Evolutionary conservation across 2,329 filamentous ascomycete species (phyloP).

Genomic region (Exophiala sideris): DNA sequence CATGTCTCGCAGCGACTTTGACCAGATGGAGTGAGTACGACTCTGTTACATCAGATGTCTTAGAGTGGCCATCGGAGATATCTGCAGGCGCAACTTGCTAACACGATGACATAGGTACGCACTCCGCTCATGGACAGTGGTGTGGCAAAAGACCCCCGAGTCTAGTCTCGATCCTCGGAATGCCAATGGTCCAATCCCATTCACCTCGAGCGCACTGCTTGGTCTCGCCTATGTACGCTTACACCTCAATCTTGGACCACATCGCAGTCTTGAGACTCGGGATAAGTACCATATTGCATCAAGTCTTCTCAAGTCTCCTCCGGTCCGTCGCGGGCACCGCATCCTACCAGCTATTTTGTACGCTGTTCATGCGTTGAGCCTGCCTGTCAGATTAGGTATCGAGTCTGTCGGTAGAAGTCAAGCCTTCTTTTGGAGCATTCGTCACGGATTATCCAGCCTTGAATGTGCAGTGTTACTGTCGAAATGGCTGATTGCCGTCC

Average conservation of each 20-base stretch:
- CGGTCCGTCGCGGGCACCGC: neutral
- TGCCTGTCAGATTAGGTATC: neutral
- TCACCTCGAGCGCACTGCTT: constrained; percentile 63
- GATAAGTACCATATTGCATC: neutral
- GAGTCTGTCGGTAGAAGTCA: neutral
- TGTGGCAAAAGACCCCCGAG: constrained; percentile 39
- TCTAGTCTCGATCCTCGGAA: constrained; percentile 32
- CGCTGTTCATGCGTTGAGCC: neutral
- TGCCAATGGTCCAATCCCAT: constrained; percentile 57
- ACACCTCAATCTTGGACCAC: constrained; percentile 20
- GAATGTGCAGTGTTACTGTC: neutral
- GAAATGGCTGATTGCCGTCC: neutral
- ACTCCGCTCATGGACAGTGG: constrained; percentile 38
- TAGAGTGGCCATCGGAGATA: constrained; percentile 27
- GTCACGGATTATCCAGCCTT: neutral
- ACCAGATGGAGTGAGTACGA: constrained; percentile 14
- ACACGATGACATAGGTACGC: constrained; percentile 40
- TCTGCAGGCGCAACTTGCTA: constrained; percentile 32
- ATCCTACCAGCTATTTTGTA: neutral
- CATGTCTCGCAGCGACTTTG: constrained; percentile 1
- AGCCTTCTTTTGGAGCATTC: neutral
- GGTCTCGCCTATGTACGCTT: constrained; percentile 54
- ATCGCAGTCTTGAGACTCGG: neutral
- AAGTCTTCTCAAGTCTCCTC: neutral
- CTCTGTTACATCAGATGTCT: constrained; percentile 27